A percentile compares a stretch with the other conserved stretches of the same genome.
Evolutionary conservation across 106 monocot species (phyloP).

Genomic region (Posidonia australis): DNA sequence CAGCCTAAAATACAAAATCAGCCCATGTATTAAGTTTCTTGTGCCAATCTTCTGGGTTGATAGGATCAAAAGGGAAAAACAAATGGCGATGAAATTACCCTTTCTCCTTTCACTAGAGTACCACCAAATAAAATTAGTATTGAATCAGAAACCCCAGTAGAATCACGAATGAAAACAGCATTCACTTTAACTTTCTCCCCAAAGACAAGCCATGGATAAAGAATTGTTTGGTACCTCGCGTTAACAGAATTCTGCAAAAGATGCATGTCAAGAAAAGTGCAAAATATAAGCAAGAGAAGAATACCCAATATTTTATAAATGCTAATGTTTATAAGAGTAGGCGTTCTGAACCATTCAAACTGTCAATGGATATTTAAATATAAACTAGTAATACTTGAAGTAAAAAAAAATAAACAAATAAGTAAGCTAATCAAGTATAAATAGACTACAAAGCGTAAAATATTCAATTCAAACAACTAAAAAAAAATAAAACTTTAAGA

Average conservation of each 20-base stretch:
- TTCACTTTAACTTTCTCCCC: constrained; percentile 99
- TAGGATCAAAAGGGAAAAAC: not conserved
- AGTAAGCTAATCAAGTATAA: too few relatives aligned
- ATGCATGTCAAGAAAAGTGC: not conserved
- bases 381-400: too few relatives aligned
- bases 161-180: constrained; percentile 92
- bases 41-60: not conserved
- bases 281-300: not conserved
- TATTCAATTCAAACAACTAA: too few relatives aligned
- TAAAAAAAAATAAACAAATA: too few relatives aligned
- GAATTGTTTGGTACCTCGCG: constrained; percentile 91
- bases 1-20: constrained; percentile 38
- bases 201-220: constrained; percentile 95
- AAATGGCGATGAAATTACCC: constrained; percentile 35
- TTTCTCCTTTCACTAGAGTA: constrained; percentile 51
- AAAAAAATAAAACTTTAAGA: too few relatives aligned
- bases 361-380: too few relatives aligned
- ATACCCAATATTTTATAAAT: constrained; percentile 4
- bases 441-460: too few relatives aligned
- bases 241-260: constrained; percentile 92
- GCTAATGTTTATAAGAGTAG: too few relatives aligned
- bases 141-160: constrained; percentile 95
- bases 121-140: constrained; percentile 94
- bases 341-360: too few relatives aligned
- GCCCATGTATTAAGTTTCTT: not conserved